Evolutionary conservation across 306 rosid species (phyloP).

Genomic region (Begonia masoniana): DNA sequence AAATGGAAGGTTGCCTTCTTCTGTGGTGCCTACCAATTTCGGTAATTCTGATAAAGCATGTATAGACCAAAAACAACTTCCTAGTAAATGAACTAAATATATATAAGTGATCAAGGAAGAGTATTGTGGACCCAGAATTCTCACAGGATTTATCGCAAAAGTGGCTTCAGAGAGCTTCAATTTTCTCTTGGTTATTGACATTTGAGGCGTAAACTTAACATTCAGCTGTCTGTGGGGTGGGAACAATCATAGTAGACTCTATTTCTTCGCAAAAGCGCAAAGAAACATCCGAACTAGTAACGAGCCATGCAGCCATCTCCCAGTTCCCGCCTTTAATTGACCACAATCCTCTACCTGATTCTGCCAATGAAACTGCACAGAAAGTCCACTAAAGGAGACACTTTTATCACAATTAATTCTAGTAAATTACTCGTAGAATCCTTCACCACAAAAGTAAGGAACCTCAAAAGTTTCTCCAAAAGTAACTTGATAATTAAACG

Average conservation of each 20-base stretch:
- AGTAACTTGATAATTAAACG: too few species aligned
- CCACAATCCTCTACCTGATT: conserved; percentile 85
- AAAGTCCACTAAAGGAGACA: conserved; percentile 72
- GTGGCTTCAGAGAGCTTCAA: conserved; percentile 81
- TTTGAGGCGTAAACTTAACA: conserved; percentile 43
- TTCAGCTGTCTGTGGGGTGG: conserved; percentile 72
- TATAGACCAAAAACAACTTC: conserved; percentile 38
- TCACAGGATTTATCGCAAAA: conserved; percentile 70
- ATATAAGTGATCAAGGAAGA: conserved; percentile 2
- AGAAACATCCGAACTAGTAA: conserved; percentile 37
- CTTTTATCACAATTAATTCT: conserved; percentile 86
- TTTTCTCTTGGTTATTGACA: conserved; percentile 62
- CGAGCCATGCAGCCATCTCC: conserved; percentile 80
- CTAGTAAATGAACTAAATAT: conserved; percentile 4
- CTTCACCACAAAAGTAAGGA: background rate
- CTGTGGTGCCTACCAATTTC: conserved; percentile 68
- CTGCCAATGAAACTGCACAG: conserved; percentile 91
- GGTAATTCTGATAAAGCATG: conserved; percentile 37
- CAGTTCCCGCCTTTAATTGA: conserved; percentile 68
- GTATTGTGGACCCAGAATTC: conserved; percentile 15
- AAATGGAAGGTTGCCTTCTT: conserved; percentile 67
- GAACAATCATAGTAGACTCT: conserved; percentile 51
- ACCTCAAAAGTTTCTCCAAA: background rate
- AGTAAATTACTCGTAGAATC: conserved; percentile 58
- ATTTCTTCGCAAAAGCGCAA: conserved; percentile 69